Evolutionary conservation across 1,284 basidiomycete species (phyloP), one percentile per base, ranked within the genome.

Genomic region (Xanthoconium separans): DNA sequence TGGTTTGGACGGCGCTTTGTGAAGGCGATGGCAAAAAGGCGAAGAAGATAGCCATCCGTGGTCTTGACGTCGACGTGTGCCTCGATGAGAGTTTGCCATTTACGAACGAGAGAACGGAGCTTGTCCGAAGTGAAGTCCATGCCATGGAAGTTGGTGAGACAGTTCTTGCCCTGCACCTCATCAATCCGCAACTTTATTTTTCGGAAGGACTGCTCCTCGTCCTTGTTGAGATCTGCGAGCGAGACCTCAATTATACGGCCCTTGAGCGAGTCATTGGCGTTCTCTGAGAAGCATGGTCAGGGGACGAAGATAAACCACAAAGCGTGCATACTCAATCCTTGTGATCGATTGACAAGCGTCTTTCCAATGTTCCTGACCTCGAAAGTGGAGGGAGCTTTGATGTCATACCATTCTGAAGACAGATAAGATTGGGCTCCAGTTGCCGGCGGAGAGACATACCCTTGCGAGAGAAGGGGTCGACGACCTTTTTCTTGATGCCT

Each of bases 61-160:
- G 97, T 99, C 82, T 95, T 95, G 70, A 99, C 93, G 73, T 99
- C 97, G 74, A 98, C 92, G 75, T 95, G 91, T 51, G 96, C 96
- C 82, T 99, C 96, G 70, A 99, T 95, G 70, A 99, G 90, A 39
- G 95, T 88, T 80, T 99, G 97, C 97, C 97, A 99, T 81, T 99
- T 99, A 76, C 96, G 94, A 67, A 99, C 97, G 69, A 99, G 94
- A 55, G 97, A 99, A 62, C 97, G 95, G 65, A 99, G 89, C 81
- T 99, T 99, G 89, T 99, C 97, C 61, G 95, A 97, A 61, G 97
- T 99, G 82, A 99, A 98, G 82, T 97, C 93, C 97, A 99, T 99
- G 74, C 96, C 97, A 80, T 96, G 91, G 91, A 99, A 99, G 80
- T 96, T 98, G 76, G 97, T 98, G 55, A 99, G 84, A 83, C 95